Evolutionary conservation across 2,329 filamentous ascomycete genomes (phyloP).

Genomic region (Dactylellina parvicollis): DNA sequence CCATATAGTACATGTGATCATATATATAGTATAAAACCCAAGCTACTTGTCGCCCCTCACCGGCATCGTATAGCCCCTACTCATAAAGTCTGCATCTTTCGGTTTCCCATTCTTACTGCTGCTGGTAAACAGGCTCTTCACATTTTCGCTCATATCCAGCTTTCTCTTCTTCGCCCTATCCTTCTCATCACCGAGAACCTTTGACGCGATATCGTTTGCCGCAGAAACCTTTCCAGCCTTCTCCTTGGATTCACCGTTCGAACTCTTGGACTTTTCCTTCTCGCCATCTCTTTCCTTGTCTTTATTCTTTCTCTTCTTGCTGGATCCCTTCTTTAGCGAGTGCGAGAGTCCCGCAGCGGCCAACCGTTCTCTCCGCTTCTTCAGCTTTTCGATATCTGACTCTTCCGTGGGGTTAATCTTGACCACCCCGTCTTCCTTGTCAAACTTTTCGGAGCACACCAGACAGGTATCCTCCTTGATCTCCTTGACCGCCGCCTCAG

Average conservation of each 20-base stretch:
- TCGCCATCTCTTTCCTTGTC: slow-evolving; percentile 55
- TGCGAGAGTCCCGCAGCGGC: slow-evolving; percentile 79
- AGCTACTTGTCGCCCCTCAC: slow-evolving; percentile 60
- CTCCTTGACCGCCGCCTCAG: slow-evolving; percentile 83
- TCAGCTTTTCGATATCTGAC: slow-evolving; percentile 75
- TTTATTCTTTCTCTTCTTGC: slow-evolving; percentile 74
- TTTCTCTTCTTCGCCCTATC: slow-evolving; percentile 81
- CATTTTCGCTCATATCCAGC: slow-evolving; percentile 69
- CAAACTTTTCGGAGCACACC: slow-evolving; percentile 80
- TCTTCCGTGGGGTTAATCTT: slow-evolving; percentile 78
- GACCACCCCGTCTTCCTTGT: slow-evolving; percentile 76
- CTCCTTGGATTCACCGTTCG: slow-evolving; percentile 55
- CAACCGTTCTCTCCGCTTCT: slow-evolving; percentile 74
- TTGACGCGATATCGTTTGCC: slow-evolving; percentile 73
- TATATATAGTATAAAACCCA: background rate
- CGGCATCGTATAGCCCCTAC: slow-evolving; percentile 68
- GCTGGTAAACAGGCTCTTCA: slow-evolving; percentile 68
- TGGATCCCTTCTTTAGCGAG: slow-evolving; percentile 80
- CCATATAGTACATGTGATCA: slow-evolving; percentile 15
- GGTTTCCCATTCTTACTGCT: slow-evolving; percentile 61
- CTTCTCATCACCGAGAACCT: slow-evolving; percentile 86
- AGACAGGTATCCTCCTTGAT: slow-evolving; percentile 71
- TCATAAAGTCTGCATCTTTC: slow-evolving; percentile 69
- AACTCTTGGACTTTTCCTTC: slow-evolving; percentile 56
- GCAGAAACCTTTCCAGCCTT: slow-evolving; percentile 54